phyloP scores from a whole-genome alignment of 2,329 filamentous ascomycete species.

The Kalmusia sp. region DNA sequence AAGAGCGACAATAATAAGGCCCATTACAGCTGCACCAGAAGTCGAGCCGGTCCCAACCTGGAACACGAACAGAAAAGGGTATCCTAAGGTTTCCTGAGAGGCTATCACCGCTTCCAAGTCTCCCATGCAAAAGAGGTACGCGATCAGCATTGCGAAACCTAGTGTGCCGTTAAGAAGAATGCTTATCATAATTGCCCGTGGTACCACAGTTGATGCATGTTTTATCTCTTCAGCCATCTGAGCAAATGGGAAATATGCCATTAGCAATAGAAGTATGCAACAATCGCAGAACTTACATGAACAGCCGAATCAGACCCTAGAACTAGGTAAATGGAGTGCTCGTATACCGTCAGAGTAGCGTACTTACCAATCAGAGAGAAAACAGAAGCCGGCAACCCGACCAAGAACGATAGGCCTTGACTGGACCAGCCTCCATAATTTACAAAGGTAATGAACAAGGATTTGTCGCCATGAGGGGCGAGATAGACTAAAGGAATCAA shows the following conservation, averaged over 20 bases:
- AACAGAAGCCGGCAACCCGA: background rate
- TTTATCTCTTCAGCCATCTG: slow-evolving; percentile 24
- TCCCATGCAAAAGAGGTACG: slow-evolving; percentile 38
- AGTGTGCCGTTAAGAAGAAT: slow-evolving; percentile 43
- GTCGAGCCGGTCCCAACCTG: slow-evolving; percentile 19
- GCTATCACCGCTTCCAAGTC: slow-evolving; percentile 28
- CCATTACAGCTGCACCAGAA: slow-evolving; percentile 51
- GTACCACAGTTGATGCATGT: slow-evolving; percentile 24
- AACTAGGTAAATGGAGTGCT: background rate
- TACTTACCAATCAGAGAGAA: background rate
- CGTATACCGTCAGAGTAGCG: background rate
- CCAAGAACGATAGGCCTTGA: slow-evolving; percentile 46
- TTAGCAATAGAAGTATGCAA: too few relatives aligned
- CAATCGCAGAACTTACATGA: too few relatives aligned
- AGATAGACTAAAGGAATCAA: slow-evolving; percentile 53
- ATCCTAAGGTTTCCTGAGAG: slow-evolving; percentile 32
- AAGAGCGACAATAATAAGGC: slow-evolving; percentile 21
- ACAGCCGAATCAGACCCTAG: background rate
- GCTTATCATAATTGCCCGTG: slow-evolving; percentile 40
- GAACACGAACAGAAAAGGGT: slow-evolving; percentile 39
- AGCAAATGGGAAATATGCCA: background rate
- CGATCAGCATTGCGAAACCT: slow-evolving; percentile 40
- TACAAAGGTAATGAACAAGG: slow-evolving; percentile 53
- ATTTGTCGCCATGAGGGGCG: slow-evolving; percentile 41
- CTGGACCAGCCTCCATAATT: slow-evolving; percentile 53